phyloP scores from a whole-genome alignment of 306 rosid species.

The Lathyrus aphaca region DNA sequence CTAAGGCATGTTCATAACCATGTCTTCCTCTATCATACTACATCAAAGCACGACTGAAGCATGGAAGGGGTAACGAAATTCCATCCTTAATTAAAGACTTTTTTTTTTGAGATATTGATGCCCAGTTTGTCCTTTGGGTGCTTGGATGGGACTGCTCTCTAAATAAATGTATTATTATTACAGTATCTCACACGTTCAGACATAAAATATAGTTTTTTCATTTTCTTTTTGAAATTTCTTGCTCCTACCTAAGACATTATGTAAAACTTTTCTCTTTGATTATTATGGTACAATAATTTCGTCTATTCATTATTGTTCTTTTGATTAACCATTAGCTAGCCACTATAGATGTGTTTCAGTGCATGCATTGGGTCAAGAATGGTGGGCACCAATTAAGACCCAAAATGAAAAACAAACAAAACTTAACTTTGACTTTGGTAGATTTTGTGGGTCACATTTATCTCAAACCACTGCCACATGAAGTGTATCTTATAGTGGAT shows the following conservation, averaged over 20 bases:
- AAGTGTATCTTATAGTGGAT: neutral
- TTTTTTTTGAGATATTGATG: too few species aligned
- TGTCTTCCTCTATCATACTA: too few species aligned
- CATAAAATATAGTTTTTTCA: too few species aligned
- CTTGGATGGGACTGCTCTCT: too few species aligned
- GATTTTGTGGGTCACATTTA: neutral
- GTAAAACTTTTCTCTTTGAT: neutral
- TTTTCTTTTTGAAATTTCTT: neutral
- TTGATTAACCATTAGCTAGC: constrained; percentile 31
- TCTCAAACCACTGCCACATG: constrained; percentile 14
- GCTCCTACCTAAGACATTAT: neutral
- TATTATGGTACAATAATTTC: constrained; percentile 37
- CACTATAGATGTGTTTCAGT: constrained; percentile 13
- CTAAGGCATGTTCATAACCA: too few species aligned
- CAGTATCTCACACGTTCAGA: too few species aligned
- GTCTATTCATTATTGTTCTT: constrained; percentile 31
- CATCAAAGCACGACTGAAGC: too few species aligned
- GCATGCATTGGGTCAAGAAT: constrained; percentile 23
- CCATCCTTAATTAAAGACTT: too few species aligned
- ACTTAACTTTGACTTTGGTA: neutral
- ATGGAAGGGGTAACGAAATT: too few species aligned
- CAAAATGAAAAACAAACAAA: neutral
- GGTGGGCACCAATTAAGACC: neutral
- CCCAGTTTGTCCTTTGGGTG: too few species aligned
- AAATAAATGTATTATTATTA: too few species aligned